phyloP scores from a whole-genome alignment of 176 grass and related monocot genomes.

The Lolium rigidum region DNA sequence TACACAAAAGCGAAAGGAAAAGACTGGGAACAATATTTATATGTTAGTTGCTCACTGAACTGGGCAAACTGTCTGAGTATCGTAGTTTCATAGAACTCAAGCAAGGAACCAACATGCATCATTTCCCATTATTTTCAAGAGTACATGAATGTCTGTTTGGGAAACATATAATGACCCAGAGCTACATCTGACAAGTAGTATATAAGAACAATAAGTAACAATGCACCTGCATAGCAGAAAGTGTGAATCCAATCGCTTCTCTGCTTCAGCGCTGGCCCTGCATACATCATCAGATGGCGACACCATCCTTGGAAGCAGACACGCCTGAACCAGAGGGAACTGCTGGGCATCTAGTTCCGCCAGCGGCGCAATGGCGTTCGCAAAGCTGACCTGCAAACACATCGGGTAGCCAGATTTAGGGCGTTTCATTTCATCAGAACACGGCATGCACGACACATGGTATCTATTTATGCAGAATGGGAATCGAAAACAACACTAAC shows the following conservation, averaged over 20 bases:
- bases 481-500: not conserved
- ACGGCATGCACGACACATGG: not conserved
- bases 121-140: slow-evolving; percentile 11
- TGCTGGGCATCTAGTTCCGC: slow-evolving; percentile 88
- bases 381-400: slow-evolving; percentile 69
- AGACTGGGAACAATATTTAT: not conserved
- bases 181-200: not conserved
- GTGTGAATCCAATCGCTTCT: slow-evolving; percentile 80
- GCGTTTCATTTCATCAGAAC: not conserved
- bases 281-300: slow-evolving; percentile 70
- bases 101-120: not conserved
- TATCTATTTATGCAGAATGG: not conserved
- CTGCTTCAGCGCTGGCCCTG: slow-evolving; percentile 78
- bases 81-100: slow-evolving; percentile 27
- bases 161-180: slow-evolving; percentile 6
- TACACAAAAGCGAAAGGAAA: not conserved
- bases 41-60: slow-evolving; percentile 12
- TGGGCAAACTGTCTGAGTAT: slow-evolving; percentile 13
- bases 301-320: slow-evolving; percentile 83
- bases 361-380: slow-evolving; percentile 71
- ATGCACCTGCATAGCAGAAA: slow-evolving; percentile 78
- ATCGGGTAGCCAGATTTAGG: slow-evolving; percentile 1
- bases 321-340: slow-evolving; percentile 89
- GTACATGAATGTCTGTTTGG: not conserved
- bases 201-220: slow-evolving; percentile 44